A percentile compares a stretch with the other conserved stretches of the same genome.
Evolutionary conservation across 176 grass and related monocot species (phyloP).

Genomic region (Ensete ventricosum): DNA sequence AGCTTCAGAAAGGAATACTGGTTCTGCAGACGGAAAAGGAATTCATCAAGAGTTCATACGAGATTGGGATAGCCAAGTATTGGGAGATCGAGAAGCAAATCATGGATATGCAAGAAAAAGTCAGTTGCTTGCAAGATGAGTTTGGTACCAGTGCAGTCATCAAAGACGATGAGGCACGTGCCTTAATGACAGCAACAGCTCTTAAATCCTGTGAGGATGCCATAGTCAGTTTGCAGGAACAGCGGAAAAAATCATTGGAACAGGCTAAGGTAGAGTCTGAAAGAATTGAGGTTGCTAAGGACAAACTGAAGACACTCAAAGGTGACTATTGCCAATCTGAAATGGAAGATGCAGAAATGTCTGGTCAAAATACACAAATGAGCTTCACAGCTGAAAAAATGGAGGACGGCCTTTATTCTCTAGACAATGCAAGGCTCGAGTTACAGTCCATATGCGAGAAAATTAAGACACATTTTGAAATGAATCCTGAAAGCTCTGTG

Average conservation of each 20-base stretch:
- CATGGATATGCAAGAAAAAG: constrained; percentile 44
- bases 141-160: constrained; percentile 49
- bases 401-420: constrained; percentile 26
- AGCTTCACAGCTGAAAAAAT: constrained; percentile 14
- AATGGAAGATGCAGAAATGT: constrained; percentile 4
- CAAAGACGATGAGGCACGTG: constrained; percentile 54
- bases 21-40: constrained; percentile 68
- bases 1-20: constrained; percentile 57
- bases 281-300: constrained; percentile 29
- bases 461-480: constrained; percentile 74
- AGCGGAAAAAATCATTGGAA: constrained; percentile 21
- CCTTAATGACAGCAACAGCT: constrained; percentile 55
- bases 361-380: neutral
- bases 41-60: constrained; percentile 61
- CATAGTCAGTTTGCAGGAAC: constrained; percentile 48
- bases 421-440: constrained; percentile 43
- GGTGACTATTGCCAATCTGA: constrained; percentile 33
- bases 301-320: constrained; percentile 45
- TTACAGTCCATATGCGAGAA: constrained; percentile 39
- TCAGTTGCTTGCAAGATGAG: constrained; percentile 46
- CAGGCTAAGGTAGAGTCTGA: constrained; percentile 37
- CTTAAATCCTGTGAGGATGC: constrained; percentile 61
- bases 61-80: constrained; percentile 56
- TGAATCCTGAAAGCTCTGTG: constrained; percentile 41
- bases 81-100: constrained; percentile 78